Percentiles rank a stretch among this genome's conserved stretches.
Evolutionary conservation across 106 monocot genomes (phyloP).

Genomic region (Acorus gramineus): DNA sequence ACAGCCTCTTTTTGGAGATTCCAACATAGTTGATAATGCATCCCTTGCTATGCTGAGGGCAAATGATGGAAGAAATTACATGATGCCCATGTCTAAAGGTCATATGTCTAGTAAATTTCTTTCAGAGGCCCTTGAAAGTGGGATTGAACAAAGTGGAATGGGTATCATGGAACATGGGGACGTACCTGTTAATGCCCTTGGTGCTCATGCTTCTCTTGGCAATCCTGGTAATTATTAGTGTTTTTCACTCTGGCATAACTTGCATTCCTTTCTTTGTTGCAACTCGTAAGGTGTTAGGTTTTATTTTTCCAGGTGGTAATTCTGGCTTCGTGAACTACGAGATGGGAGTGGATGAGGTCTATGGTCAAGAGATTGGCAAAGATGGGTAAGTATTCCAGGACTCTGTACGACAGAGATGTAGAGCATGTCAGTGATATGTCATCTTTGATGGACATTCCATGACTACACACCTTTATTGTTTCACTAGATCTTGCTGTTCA

Average conservation of each 20-base stretch:
- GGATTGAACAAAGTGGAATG: not conserved
- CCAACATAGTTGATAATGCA: constrained; percentile 10
- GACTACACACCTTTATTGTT: too few species aligned
- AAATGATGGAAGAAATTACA: constrained; percentile 18
- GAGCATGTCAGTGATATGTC: too few species aligned
- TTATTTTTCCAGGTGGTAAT: constrained; percentile 12
- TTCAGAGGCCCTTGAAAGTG: constrained; percentile 1
- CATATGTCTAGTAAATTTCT: not conserved
- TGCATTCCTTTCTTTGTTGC: not conserved
- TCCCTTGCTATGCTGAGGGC: constrained; percentile 17
- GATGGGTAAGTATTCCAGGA: constrained; percentile 10
- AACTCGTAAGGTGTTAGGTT: too few species aligned
- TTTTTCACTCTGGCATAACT: too few species aligned
- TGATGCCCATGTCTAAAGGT: constrained; percentile 10
- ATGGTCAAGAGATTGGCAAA: constrained; percentile 5
- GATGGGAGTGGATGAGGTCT: constrained; percentile 5
- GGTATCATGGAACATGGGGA: constrained; percentile 2
- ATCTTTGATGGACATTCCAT: too few species aligned
- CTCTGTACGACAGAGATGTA: not conserved
- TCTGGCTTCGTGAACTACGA: constrained; percentile 9
- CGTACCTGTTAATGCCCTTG: constrained; percentile 1
- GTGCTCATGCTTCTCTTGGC: constrained; percentile 15
- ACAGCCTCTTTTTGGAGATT: constrained; percentile 10
- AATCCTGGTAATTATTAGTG: constrained; percentile 1
- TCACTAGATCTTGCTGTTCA: too few species aligned